Evolutionary conservation across 306 rosid genomes (phyloP).

Genomic region (Calophaca sinica): DNA sequence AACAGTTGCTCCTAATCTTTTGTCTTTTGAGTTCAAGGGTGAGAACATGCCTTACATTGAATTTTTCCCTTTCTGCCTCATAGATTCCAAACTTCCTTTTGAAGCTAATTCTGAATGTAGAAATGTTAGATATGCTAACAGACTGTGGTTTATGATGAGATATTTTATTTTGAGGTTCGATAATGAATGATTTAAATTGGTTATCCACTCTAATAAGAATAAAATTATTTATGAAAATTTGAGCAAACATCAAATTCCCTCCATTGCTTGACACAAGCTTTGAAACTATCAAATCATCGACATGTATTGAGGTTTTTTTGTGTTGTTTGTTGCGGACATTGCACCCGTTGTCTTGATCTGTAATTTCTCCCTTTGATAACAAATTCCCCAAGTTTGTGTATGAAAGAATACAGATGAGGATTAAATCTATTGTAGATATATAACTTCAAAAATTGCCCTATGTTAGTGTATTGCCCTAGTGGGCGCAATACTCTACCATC

Average conservation of each 20-base stretch:
- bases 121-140: neutral
- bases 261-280: constrained; percentile 28
- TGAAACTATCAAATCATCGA: constrained; percentile 49
- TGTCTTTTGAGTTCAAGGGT: constrained; percentile 55
- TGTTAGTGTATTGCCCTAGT: too few species aligned
- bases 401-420: constrained; percentile 48
- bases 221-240: constrained; percentile 51
- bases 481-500: too few species aligned
- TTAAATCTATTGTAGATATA: constrained; percentile 57
- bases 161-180: constrained; percentile 39
- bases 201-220: constrained; percentile 53
- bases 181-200: constrained; percentile 45
- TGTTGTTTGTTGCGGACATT: constrained; percentile 42
- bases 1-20: constrained; percentile 49
- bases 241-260: constrained; percentile 38
- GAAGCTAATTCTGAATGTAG: neutral
- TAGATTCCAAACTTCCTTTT: constrained; percentile 47
- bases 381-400: constrained; percentile 48
- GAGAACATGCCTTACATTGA: constrained; percentile 44
- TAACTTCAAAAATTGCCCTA: constrained; percentile 19
- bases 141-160: constrained; percentile 25
- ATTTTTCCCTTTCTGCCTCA: constrained; percentile 35
- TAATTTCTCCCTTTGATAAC: constrained; percentile 46
- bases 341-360: constrained; percentile 48
- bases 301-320: constrained; percentile 37